Evolutionary conservation across 2,329 filamentous ascomycete genomes (phyloP), one percentile per base, ranked within the genome.

Genomic region (Gaeumannomyces tritici): DNA sequence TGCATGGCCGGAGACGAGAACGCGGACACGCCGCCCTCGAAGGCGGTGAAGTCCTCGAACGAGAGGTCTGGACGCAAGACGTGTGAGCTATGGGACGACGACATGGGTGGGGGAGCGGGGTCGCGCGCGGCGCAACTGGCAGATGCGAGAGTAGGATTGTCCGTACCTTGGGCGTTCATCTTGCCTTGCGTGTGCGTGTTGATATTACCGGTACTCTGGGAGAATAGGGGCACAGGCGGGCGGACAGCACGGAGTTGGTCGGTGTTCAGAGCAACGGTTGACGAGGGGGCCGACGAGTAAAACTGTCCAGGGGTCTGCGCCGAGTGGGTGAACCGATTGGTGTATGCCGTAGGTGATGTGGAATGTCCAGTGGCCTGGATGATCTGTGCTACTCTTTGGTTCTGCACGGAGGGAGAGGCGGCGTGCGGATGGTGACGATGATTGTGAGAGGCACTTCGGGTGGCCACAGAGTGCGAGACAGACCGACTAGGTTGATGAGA

Each of bases 161-260:
- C 73, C 70, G 72, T 83, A 86, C 83, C 83, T 81, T 79, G 74
- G 63, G 80, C 72, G 75, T 81, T 80, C 83, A 85, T 86, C 65
- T 80, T 81, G 72, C 70, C 70, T 61, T 68, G 51, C 58, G 60
- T 63, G 69, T 79, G 77, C 66, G 78, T 77, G 56, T 58, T 58
- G 67, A 77, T 75, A 73, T 75, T 84, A 74, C 80, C 78, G 67
- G 77, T 79, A 71, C 79, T 82, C 74, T 87, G 84, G 64, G 83
- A 75, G 73, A 92, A 91, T 69, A 90, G 78, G 65, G 89, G 89
- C 68, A 91, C 88, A 70, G 88, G 88, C 61, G 89, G 89, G 71
- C 87, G 82, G 70, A 77, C 74, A 67, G 75, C 72, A 71, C 75
- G 78, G 64, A 76, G 82, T 80, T 80, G 78, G 67, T 57, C 60